Percentiles rank a stretch among this genome's conserved stretches.
Evolutionary conservation across 2,329 filamentous ascomycete genomes (phyloP).

Genomic region (Colletotrichum filicis): DNA sequence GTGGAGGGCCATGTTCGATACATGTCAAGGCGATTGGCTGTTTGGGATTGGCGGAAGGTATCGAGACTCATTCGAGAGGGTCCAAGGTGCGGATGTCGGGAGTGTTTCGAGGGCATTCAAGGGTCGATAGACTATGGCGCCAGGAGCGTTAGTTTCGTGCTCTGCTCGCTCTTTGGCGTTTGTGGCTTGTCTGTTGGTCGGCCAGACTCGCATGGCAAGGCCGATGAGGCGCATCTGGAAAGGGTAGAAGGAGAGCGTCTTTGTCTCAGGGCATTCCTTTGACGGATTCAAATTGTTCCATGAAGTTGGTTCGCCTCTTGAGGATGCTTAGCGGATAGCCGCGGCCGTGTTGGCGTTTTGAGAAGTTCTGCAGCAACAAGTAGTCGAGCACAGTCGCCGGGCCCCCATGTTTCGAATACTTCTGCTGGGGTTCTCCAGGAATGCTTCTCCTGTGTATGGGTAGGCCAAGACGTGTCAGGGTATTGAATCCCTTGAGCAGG

Average conservation of each 20-base stretch:
- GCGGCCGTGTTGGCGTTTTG: conserved; percentile 5
- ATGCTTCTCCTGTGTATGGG: background rate
- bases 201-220: conserved; percentile 25
- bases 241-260: conserved; percentile 5
- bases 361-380: conserved; percentile 13
- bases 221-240: conserved; percentile 10
- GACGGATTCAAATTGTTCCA: conserved; percentile 15
- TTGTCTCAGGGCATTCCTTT: conserved; percentile 24
- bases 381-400: background rate
- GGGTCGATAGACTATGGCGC: background rate
- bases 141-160: conserved; percentile 9
- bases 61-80: background rate
- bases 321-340: conserved; percentile 7
- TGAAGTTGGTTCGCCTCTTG: background rate
- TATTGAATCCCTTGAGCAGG: background rate
- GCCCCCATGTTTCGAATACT: conserved; percentile 11
- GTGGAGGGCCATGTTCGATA: background rate
- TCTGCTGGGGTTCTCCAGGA: background rate
- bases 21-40: background rate
- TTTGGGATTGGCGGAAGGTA: background rate
- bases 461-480: background rate
- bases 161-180: conserved; percentile 26
- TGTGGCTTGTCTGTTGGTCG: conserved; percentile 10
- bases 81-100: conserved; percentile 1
- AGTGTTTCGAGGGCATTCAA: conserved; percentile 10